phyloP scores from a whole-genome alignment of 305 asterid genomes.

The Fraxinus platypoda region DNA sequence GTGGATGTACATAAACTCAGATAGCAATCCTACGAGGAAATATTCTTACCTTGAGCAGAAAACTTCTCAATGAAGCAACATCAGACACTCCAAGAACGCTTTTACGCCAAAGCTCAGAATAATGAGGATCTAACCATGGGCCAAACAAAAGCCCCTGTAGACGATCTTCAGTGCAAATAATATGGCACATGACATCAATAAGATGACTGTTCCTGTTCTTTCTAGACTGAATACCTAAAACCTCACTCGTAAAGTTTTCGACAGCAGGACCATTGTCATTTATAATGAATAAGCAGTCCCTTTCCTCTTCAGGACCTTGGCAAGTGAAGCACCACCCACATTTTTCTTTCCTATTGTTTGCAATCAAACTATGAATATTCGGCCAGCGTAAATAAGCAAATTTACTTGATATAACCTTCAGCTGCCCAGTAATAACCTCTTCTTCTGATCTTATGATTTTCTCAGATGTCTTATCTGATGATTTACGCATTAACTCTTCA shows the following conservation, averaged over 20 bases:
- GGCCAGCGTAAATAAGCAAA: constrained; percentile 68
- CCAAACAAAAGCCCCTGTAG: constrained; percentile 85
- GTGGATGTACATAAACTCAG: constrained; percentile 3
- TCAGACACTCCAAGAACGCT: constrained; percentile 44
- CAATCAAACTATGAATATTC: constrained; percentile 36
- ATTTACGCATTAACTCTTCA: constrained; percentile 53
- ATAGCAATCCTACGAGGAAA: constrained; percentile 2
- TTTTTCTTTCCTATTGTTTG: constrained; percentile 56
- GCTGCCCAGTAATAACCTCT: constrained; percentile 61
- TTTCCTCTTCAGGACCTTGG: constrained; percentile 58
- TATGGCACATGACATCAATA: constrained; percentile 65
- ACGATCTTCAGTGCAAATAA: constrained; percentile 70
- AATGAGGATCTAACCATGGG: constrained; percentile 82
- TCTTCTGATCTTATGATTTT: constrained; percentile 47
- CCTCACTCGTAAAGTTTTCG: constrained; percentile 53
- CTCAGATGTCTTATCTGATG: constrained; percentile 47
- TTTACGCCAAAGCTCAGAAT: constrained; percentile 66
- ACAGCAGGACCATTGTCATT: constrained; percentile 47
- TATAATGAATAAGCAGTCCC: constrained; percentile 66
- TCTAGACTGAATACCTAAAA: constrained; percentile 44
- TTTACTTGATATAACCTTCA: constrained; percentile 59
- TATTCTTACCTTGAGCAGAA: constrained; percentile 62
- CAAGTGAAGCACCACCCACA: constrained; percentile 97
- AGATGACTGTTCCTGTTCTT: constrained; percentile 60
- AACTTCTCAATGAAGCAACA: constrained; percentile 45